Conservation (phyloP, 768 basidiomycete genomes). For the Amanita phalloides region DNA sequence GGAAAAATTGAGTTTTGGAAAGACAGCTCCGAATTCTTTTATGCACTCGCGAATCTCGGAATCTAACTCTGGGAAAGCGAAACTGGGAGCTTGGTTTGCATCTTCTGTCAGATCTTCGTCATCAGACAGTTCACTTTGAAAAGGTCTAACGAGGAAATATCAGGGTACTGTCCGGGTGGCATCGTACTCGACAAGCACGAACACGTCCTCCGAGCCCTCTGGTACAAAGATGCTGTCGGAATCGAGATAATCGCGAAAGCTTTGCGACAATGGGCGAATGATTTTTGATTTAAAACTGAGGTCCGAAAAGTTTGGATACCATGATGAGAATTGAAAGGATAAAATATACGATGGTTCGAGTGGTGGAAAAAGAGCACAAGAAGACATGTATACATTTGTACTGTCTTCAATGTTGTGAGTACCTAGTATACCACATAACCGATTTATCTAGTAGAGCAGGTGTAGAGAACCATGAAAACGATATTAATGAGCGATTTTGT, state of each 20-base stretch:
- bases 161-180: neutral
- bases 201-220: conserved; percentile 72
- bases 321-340: conserved; percentile 74
- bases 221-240: conserved; percentile 83
- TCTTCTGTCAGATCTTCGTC: conserved; percentile 27
- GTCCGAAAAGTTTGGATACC: conserved; percentile 65
- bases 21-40: conserved; percentile 68
- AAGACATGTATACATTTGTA: neutral
- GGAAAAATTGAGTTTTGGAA: conserved; percentile 95
- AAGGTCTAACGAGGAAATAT: conserved; percentile 26
- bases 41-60: conserved; percentile 54
- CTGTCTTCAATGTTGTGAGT: neutral
- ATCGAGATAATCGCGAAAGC: conserved; percentile 64
- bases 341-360: conserved; percentile 43
- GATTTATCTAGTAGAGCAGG: neutral
- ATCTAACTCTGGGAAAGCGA: conserved; percentile 80
- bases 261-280: conserved; percentile 52
- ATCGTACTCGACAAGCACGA: conserved; percentile 17
- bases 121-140: conserved; percentile 49
- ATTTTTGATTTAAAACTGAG: conserved; percentile 65
- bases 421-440: neutral
- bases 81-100: conserved; percentile 20
- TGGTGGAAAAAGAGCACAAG: conserved; percentile 34
- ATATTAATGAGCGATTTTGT: conserved; percentile 26
- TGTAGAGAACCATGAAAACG: neutral